Percentiles rank a stretch among this genome's conserved stretches.
Evolutionary conservation across 176 grass and related monocot genomes (phyloP).

Genomic region (Eragrostis curvula): DNA sequence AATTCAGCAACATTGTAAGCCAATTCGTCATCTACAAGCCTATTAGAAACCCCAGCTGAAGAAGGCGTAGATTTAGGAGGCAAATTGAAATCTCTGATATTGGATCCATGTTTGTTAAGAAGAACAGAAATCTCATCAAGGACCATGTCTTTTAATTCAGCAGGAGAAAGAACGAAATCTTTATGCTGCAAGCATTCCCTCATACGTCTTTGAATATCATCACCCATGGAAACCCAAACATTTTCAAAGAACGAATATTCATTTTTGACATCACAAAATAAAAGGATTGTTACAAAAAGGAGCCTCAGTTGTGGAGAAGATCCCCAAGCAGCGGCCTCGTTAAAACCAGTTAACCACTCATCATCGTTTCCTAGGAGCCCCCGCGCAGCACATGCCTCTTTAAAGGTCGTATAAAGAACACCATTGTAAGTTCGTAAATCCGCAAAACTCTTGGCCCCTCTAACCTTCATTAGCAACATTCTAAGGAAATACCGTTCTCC

Average conservation of each 20-base stretch:
- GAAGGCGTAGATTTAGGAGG: not conserved
- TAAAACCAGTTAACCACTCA: not conserved
- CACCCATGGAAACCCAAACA: not conserved
- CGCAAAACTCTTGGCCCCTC: not conserved
- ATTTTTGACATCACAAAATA: not conserved
- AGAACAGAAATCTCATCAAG: not conserved
- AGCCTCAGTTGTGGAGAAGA: not conserved
- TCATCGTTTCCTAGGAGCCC: not conserved
- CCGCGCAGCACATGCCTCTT: not conserved
- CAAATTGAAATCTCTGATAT: not conserved
- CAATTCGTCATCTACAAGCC: not conserved
- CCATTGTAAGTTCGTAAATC: not conserved
- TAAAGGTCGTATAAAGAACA: not conserved
- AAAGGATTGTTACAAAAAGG: too few species aligned
- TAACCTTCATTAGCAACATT: not conserved
- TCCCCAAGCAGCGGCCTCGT: not conserved
- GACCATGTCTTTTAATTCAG: not conserved
- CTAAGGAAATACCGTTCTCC: too few species aligned
- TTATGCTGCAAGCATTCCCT: not conserved
- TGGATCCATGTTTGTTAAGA: not conserved
- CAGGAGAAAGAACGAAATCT: not conserved
- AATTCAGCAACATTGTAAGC: not conserved
- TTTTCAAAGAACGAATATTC: not conserved
- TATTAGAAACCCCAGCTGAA: not conserved
- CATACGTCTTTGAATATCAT: not conserved